Conservation (phyloP, 257 asterid species). For the Coffea eugenioides region DNA sequence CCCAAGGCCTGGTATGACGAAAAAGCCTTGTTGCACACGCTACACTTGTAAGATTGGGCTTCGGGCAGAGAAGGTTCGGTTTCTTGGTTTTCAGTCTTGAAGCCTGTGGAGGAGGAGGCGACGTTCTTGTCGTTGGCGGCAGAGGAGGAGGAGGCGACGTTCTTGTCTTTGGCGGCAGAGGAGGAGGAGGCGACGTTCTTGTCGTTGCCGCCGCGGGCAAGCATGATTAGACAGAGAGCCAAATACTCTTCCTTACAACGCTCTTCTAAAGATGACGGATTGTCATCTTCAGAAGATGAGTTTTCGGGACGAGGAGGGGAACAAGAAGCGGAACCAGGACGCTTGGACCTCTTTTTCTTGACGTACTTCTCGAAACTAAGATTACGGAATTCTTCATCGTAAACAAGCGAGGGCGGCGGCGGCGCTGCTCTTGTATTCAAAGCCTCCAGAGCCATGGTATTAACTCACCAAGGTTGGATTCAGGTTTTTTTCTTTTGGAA, state of each 20-base stretch:
- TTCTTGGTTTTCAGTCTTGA: not conserved
- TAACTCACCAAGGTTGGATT: too few species aligned
- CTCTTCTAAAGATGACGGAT: constrained; percentile 15
- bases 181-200: not conserved
- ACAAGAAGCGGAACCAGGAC: constrained; percentile 13
- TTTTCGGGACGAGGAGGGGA: not conserved
- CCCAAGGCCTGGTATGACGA: constrained; percentile 80
- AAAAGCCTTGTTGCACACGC: constrained; percentile 60
- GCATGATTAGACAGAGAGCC: constrained; percentile 74
- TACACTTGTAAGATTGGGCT: constrained; percentile 43
- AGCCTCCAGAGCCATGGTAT: constrained; percentile 61
- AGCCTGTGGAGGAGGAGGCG: not conserved
- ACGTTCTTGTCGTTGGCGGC: not conserved
- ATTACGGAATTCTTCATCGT: constrained; percentile 19
- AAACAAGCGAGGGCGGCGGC: not conserved
- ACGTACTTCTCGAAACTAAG: constrained; percentile 26
- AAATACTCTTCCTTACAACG: constrained; percentile 50
- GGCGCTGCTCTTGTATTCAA: constrained; percentile 36
- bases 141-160: not conserved
- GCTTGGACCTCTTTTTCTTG: constrained; percentile 55
- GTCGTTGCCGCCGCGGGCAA: constrained; percentile 34
- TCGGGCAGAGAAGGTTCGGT: not conserved
- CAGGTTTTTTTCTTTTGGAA: too few species aligned
- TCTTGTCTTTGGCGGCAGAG: not conserved
- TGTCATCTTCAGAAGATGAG: constrained; percentile 32